Conservation (phyloP, 202 grass and related monocot genomes). For the Setaria viridis region DNA sequence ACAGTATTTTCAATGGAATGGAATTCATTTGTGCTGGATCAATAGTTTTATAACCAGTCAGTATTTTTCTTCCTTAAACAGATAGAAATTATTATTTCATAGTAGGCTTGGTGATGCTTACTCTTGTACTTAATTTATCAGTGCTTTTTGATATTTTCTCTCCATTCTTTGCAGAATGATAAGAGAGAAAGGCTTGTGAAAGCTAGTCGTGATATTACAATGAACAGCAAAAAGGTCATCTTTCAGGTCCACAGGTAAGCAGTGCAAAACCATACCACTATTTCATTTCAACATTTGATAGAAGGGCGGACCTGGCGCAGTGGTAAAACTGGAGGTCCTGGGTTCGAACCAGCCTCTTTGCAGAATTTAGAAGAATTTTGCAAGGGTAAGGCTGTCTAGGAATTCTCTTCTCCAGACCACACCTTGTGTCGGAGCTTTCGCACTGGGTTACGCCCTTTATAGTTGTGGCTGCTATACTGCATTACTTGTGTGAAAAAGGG, state of each 20-base stretch:
- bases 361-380: too few species aligned
- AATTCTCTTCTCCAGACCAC: too few species aligned
- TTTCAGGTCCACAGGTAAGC: slow-evolving; percentile 96
- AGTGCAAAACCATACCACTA: neutral
- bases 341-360: too few species aligned
- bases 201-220: slow-evolving; percentile 95
- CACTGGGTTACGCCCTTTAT: too few species aligned
- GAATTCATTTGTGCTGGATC: neutral
- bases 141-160: neutral
- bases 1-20: neutral
- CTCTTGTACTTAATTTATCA: neutral
- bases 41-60: neutral
- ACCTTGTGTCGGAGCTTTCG: too few species aligned
- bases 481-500: neutral
- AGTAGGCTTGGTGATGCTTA: neutral
- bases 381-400: too few species aligned
- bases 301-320: too few species aligned
- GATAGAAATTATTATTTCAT: neutral
- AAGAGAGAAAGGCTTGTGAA: slow-evolving; percentile 97
- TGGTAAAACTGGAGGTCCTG: too few species aligned
- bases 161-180: slow-evolving; percentile 74
- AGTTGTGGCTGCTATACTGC: neutral
- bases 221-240: slow-evolving; percentile 99
- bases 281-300: slow-evolving; percentile 13
- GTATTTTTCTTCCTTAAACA: neutral